These are phyloP conservation scores for Chaetothyriales sp. DNA, from an alignment of 2,329 filamentous ascomycete species.

Conservation along the genomic window DNA sequence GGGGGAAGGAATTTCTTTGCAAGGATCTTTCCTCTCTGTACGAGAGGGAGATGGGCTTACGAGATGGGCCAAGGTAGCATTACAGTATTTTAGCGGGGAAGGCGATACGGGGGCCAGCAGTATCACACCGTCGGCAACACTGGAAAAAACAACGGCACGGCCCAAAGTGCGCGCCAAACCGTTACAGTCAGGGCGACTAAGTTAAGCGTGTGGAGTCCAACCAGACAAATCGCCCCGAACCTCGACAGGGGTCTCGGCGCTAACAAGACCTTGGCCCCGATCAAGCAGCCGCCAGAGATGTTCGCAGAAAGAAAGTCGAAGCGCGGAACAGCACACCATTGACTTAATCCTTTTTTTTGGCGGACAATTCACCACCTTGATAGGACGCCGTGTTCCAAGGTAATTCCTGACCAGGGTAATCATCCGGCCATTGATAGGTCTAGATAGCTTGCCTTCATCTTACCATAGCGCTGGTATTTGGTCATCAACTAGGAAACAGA, in stretches of 20 bases:
- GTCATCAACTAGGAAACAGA: slow-evolving; percentile 18
- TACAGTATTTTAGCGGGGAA: neutral
- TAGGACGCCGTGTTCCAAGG: too few relatives aligned
- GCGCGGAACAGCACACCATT: too few relatives aligned
- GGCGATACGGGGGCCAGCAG: neutral
- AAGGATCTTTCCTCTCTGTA: too few relatives aligned
- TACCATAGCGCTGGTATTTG: slow-evolving; percentile 15
- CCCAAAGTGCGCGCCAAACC: neutral
- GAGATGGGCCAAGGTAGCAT: neutral
- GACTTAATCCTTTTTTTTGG: too few relatives aligned
- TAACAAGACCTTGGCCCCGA: neutral
- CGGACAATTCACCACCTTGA: neutral
- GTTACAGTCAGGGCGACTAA: neutral
- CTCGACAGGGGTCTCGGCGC: neutral
- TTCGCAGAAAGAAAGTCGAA: neutral
- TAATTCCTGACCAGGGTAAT: too few relatives aligned
- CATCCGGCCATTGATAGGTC: too few relatives aligned
- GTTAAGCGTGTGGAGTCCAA: neutral
- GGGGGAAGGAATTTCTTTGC: too few relatives aligned
- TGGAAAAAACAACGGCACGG: neutral
- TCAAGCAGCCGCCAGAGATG: neutral
- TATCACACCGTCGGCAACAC: neutral
- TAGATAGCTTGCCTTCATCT: neutral
- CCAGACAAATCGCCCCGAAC: neutral
- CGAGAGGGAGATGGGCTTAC: neutral